Percentiles rank a stretch among this genome's conserved stretches.
Evolutionary conservation across 2,329 filamentous ascomycete species (phyloP).

Genomic region (Colletotrichum sp.): DNA sequence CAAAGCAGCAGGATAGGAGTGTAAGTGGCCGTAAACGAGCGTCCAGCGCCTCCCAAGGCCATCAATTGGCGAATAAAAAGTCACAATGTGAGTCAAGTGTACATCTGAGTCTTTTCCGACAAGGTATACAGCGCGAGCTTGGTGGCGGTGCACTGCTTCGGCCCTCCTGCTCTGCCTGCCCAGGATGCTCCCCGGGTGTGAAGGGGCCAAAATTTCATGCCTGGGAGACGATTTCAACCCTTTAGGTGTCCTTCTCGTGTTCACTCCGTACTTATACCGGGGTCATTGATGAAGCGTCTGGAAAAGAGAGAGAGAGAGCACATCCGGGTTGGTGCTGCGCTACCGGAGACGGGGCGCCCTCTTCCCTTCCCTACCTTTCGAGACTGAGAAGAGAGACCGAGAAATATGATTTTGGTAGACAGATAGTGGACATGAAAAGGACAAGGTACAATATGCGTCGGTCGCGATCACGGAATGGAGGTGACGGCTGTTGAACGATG

Average conservation of each 20-base stretch:
- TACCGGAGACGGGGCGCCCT: not conserved
- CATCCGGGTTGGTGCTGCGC: not conserved
- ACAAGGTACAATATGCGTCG: not conserved
- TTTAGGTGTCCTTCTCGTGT: not conserved
- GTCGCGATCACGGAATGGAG: not conserved
- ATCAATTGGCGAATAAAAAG: not conserved
- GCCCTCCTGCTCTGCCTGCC: not conserved
- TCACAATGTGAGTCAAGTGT: not conserved
- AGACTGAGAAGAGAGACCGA: not conserved
- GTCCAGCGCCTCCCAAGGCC: accelerated
- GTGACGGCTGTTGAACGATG: not conserved
- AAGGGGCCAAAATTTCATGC: not conserved
- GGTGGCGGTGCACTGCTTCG: not conserved
- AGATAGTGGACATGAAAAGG: accelerated
- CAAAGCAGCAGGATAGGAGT: not conserved
- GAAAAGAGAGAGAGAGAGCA: not conserved
- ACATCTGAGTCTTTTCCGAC: not conserved
- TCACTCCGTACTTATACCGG: not conserved
- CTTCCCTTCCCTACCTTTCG: not conserved
- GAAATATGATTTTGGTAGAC: not conserved
- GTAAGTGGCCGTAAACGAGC: not conserved
- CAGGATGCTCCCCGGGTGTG: not conserved
- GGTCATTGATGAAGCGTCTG: not conserved
- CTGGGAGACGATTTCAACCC: not conserved
- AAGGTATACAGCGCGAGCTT: not conserved